Percentiles rank a stretch among this genome's conserved stretches.
Evolutionary conservation across 257 asterid species (phyloP).

Genomic region (Lavandula angustifolia): DNA sequence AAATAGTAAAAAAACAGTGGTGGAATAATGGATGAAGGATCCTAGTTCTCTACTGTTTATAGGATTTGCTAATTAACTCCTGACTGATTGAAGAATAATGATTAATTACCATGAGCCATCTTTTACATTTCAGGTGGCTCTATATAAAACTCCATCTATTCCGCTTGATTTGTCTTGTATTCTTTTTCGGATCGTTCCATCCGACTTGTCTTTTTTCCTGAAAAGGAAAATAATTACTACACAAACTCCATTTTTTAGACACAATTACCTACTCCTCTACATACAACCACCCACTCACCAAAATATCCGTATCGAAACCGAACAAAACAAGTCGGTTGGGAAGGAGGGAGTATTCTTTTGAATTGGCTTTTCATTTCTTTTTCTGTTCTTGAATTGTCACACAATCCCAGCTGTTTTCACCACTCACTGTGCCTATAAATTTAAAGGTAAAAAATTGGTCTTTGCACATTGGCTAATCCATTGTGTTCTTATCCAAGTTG

Average conservation of each 20-base stretch:
- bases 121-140: conserved; percentile 34
- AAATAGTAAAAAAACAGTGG: conserved; percentile 37
- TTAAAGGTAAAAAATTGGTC: conserved; percentile 34
- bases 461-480: conserved; percentile 32
- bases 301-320: no score
- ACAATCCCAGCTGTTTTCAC: not conserved
- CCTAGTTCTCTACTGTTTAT: conserved; percentile 43
- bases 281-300: no score
- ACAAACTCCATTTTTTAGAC: no score
- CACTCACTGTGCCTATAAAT: not conserved
- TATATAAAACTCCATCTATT: no score
- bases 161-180: no score
- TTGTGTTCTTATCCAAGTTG: not conserved
- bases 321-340: no score
- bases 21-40: conserved; percentile 31
- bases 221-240: no score
- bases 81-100: conserved; percentile 51
- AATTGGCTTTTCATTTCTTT: conserved; percentile 53
- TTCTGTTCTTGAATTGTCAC: conserved; percentile 53
- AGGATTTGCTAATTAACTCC: conserved; percentile 37
- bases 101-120: conserved; percentile 37
- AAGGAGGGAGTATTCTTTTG: conserved; percentile 28
- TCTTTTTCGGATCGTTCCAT: no score
- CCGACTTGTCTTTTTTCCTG: no score
- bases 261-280: no score